phyloP scores from a whole-genome alignment of 2,329 filamentous ascomycete species.

The Metarhizium robertsii region DNA sequence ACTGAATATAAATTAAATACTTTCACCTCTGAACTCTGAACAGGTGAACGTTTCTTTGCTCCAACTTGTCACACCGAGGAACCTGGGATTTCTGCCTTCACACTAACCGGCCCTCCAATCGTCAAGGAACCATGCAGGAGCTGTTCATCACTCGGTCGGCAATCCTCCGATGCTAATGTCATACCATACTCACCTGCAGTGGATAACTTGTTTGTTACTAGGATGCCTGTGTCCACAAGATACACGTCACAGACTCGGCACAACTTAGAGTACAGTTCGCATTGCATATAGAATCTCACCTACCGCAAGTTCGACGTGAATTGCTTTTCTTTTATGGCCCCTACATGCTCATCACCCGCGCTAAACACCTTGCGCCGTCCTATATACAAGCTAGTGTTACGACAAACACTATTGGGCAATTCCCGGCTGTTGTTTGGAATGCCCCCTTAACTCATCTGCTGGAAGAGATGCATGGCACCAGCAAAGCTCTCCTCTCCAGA shows the following conservation, averaged over 20 bases:
- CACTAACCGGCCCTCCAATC: background rate
- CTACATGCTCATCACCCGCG: too few species aligned
- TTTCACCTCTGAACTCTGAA: background rate
- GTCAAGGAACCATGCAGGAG: background rate
- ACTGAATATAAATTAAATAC: too few species aligned
- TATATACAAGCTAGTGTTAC: background rate
- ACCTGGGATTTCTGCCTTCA: background rate
- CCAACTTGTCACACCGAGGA: background rate
- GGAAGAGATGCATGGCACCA: slow-evolving; percentile 50
- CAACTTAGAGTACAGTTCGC: background rate
- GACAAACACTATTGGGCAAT: background rate
- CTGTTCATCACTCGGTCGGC: background rate
- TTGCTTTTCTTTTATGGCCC: too few species aligned
- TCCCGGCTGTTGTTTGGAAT: background rate
- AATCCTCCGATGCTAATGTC: background rate
- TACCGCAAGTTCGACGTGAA: too few species aligned
- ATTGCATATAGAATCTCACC: background rate
- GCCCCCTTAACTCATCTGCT: slow-evolving; percentile 24
- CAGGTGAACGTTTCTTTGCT: background rate
- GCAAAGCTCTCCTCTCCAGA: slow-evolving; percentile 34
- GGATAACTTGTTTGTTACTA: background rate
- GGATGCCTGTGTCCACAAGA: background rate
- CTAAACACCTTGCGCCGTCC: background rate
- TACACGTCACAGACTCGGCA: background rate
- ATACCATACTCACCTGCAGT: background rate